Evolutionary conservation across 495 filamentous ascomycete genomes (phyloP), one percentile per base, ranked within the genome.

Genomic region (Aspergillus cavernicola): DNA sequence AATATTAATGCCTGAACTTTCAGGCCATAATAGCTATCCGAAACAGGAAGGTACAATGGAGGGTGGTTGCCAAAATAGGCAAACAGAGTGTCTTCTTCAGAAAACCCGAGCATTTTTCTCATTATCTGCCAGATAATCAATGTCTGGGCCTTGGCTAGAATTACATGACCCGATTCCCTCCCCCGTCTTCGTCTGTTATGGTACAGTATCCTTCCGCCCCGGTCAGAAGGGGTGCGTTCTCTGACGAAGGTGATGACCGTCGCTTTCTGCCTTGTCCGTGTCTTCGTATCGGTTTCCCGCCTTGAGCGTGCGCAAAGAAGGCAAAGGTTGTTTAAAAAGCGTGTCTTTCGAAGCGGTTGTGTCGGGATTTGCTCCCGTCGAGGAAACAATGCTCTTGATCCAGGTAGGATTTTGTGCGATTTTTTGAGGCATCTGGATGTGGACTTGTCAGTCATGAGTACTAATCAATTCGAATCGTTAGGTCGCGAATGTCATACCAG

Each of bases 301-400:
- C 1, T 22, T 20, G 32, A 28, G 13, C 39, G 32, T 38, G 38
- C 40, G 15, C 35, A 22, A 18, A 24, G n/a, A 20, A 26, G 9
- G 33, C 19, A 22, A 46, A 37, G 41, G 42, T 31, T 20, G 32
- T 28, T 36, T 44, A 41, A 20, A 38, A 6, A 16, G 22, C 40
- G 28, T 39, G 41, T 45, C 40, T 26, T 19, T 45, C 32, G 22
- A 53, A 29, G 50, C 31, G 26, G 41, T 35, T 46, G n/a, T 18
- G 16, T n/a, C 36, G 15, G 12, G 50, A 13, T 3, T 33, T 43
- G 37, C 18, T 38, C 15, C 24, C 39, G 26, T 26, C 19, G 41
- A 53, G 23, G 33, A 24, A 19, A 45, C 6, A 12, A 4, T 16
- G 20, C 6, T 9, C 18, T 33, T 46, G n/a, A 36, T 9, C 32